Base-by-base conservation (phyloP, 257 asterid genomes). In the Phtheirospermum japonicum region DNA sequence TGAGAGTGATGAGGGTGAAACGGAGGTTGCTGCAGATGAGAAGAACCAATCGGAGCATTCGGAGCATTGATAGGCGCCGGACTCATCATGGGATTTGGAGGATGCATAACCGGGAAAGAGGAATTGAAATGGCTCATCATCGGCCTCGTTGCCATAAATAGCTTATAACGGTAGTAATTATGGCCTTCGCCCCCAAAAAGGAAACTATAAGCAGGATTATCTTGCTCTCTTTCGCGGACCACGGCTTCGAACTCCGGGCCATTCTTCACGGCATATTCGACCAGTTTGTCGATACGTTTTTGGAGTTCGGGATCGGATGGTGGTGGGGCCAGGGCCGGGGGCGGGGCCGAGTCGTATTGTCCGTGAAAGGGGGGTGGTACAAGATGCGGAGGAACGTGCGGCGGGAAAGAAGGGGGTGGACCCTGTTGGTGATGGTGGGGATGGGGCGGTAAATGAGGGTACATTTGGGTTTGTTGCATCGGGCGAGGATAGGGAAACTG, bases 181-280 rank as follows among this genome's bases (percentile, higher is more conserved):
- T 89, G 89, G 64, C 99, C 99, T 57, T 92, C 99, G 4, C 99
- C 96, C n/a, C 97, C 97, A 71, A 92, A 92, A 40, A 92, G 90
- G 68, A 92, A 92, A 64, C 86, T 50, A 63, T 89, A 92, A 48
- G 84, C 94, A 12, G 99, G 97, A 76, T 92, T 92, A 54, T 92
- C 97, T 75, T 82, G 85, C 85, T 92, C 95, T 63, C 95, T 85
- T 71, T 92, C 97, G 50, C 99, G 95, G 42, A 92, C 93, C 85
- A 92, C 85, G 63, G 89, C 93, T 78, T 92, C 99, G 72, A 92
- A 89, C 71, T 86, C 99, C 0, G 99, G 99, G 49, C 97, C 99
- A 54, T 89, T 92, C 79, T 92, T 92, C 67, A 84, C 87, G 59
- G 93, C 82, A 81, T 92, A 92, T 69, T 92, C 99, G 18, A 82